phyloP scores from a whole-genome alignment of 176 grass and related monocot species.

The Phoenix dactylifera region DNA sequence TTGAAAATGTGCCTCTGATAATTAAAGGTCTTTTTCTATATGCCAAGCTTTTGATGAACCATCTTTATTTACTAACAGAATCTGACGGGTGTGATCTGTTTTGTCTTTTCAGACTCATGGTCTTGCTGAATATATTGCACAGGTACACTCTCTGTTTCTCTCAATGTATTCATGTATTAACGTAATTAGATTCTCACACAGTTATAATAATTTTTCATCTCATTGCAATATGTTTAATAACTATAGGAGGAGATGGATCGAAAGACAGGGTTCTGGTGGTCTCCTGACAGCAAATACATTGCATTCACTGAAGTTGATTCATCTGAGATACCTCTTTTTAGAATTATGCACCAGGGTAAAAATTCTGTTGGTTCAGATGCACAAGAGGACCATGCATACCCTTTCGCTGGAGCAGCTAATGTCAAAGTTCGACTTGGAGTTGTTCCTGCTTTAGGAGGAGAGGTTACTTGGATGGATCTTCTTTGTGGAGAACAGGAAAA shows the following conservation, averaged over 20 bases:
- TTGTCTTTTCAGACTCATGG: constrained; percentile 85
- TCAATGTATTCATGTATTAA: not conserved
- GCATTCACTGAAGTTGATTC: constrained; percentile 90
- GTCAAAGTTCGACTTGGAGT: constrained; percentile 82
- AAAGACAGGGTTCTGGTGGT: constrained; percentile 99
- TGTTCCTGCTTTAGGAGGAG: constrained; percentile 59
- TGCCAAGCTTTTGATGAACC: not conserved
- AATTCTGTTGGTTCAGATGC: constrained; percentile 60
- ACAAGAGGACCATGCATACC: constrained; percentile 96
- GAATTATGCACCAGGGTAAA: constrained; percentile 99
- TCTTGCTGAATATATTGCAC: constrained; percentile 97
- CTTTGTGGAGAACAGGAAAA: constrained; percentile 52
- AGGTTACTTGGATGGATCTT: constrained; percentile 92
- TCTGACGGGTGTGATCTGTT: constrained; percentile 51
- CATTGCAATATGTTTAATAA: constrained; percentile 23
- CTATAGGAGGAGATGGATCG: constrained; percentile 99
- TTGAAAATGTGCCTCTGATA: too few species aligned
- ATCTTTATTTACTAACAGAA: constrained; percentile 27
- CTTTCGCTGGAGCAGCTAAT: constrained; percentile 90
- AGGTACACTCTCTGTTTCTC: constrained; percentile 35
- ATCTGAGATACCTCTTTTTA: constrained; percentile 80
- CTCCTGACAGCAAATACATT: constrained; percentile 83
- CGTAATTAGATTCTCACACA: too few species aligned
- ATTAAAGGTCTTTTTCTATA: too few species aligned
- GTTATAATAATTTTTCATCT: constrained; percentile 2